These are phyloP conservation scores for Lachnellula cervina DNA, from an alignment of 2,329 filamentous ascomycete genomes.

Conservation along the genomic window DNA sequence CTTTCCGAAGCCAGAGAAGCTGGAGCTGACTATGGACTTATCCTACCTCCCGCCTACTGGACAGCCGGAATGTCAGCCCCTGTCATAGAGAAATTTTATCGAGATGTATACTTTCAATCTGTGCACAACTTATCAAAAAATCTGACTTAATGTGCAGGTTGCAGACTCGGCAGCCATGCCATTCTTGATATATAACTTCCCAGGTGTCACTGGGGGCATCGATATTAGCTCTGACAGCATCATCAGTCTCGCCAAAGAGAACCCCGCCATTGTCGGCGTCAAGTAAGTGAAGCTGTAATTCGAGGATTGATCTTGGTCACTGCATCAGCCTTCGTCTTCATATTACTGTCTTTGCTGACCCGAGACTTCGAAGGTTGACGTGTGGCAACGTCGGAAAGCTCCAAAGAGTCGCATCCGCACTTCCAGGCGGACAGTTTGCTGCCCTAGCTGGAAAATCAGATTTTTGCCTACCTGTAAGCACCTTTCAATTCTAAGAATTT, in stretches of 20 bases:
- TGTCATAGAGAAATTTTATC: conserved; percentile 27
- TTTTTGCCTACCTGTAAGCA: conserved; percentile 54
- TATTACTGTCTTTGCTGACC: no score
- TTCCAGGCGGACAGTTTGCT: conserved; percentile 46
- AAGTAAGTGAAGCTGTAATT: conserved; percentile 35
- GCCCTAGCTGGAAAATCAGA: conserved; percentile 66
- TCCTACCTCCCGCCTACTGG: conserved; percentile 68
- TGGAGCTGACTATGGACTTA: conserved; percentile 62
- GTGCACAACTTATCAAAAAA: conserved; percentile 53
- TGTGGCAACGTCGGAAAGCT: conserved; percentile 52
- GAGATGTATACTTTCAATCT: conserved; percentile 35
- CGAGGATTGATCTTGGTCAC: no score
- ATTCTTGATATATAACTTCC: conserved; percentile 61
- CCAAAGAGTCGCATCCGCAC: conserved; percentile 48
- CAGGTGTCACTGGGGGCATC: conserved; percentile 50
- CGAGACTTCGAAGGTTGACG: background rate
- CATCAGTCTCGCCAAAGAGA: conserved; percentile 40
- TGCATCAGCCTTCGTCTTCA: no score
- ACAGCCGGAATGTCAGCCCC: conserved; percentile 49
- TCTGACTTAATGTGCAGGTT: conserved; percentile 31
- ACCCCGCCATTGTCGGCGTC: conserved; percentile 57
- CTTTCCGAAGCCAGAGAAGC: conserved; percentile 59
- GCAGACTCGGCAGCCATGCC: conserved; percentile 55
- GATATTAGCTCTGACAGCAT: conserved; percentile 55
- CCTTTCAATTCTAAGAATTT: conserved; percentile 30